Percentiles rank a stretch among this genome's conserved stretches.
These are phyloP conservation scores for Stemphylium vesicarium DNA, from an alignment of 2,329 filamentous ascomycete species.

Conservation along the genomic window DNA sequence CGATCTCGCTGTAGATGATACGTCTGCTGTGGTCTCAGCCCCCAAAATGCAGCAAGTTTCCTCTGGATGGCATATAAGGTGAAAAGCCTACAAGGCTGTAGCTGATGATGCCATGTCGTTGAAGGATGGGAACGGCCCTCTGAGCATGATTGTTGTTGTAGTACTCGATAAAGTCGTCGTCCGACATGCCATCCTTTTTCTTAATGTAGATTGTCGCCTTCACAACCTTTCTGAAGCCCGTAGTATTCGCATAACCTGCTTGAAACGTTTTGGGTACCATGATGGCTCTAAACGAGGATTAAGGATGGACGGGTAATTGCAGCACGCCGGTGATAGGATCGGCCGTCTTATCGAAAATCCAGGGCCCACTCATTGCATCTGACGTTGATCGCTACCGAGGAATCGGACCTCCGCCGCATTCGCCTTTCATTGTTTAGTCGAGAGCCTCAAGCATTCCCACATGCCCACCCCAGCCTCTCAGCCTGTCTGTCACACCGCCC, in stretches of 20 bases:
- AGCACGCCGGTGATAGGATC: constrained; percentile 6
- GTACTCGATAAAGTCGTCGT: constrained; percentile 53
- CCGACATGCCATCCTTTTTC: constrained; percentile 55
- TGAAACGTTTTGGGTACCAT: constrained; percentile 54
- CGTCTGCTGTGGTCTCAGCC: constrained; percentile 41
- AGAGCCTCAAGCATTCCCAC: constrained; percentile 7
- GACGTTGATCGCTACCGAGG: constrained; percentile 16
- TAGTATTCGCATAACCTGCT: constrained; percentile 54
- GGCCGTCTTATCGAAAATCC: constrained; percentile 7
- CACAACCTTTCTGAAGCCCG: constrained; percentile 55
- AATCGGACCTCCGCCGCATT: constrained; percentile 12
- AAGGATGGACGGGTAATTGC: constrained; percentile 7
- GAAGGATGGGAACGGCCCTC: constrained; percentile 52
- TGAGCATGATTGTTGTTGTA: constrained; percentile 56
- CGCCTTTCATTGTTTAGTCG: constrained; percentile 5
- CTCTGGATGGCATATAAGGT: neutral
- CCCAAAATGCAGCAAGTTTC: neutral
- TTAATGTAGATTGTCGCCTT: constrained; percentile 56
- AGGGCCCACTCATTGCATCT: constrained; percentile 10
- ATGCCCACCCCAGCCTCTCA: constrained; percentile 13
- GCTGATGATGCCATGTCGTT: constrained; percentile 53
- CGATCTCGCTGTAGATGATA: constrained; percentile 55
- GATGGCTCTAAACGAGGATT: constrained; percentile 28
- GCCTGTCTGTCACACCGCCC: constrained; percentile 25
- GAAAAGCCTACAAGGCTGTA: constrained; percentile 52